A percentile compares a stretch with the other conserved stretches of the same genome.
phyloP scores from a whole-genome alignment of 768 basidiomycete species.

The Pleurotus citrinopileatus region DNA sequence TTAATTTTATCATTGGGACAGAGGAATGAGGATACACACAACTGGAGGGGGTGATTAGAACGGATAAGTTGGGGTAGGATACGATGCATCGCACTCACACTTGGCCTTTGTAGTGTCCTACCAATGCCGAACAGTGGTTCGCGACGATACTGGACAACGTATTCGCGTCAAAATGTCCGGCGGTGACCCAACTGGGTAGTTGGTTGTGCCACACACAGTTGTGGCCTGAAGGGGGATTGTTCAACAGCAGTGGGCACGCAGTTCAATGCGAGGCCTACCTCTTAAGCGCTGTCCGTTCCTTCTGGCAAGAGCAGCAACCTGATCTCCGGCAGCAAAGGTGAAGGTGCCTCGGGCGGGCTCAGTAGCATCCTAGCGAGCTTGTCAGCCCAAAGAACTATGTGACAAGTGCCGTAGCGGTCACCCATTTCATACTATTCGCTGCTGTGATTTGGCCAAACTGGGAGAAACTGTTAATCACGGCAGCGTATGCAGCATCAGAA shows the following conservation, averaged over 20 bases:
- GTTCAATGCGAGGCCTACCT: constrained; percentile 21
- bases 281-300: constrained; percentile 45
- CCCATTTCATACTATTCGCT: constrained; percentile 59
- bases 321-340: constrained; percentile 43
- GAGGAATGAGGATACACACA: constrained; percentile 2
- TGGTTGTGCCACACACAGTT: constrained; percentile 53
- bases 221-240: constrained; percentile 35
- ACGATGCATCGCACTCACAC: too few relatives aligned
- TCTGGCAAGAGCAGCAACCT: constrained; percentile 40
- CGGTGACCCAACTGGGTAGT: constrained; percentile 47
- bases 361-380: constrained; percentile 41
- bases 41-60: not conserved
- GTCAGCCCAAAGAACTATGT: not conserved
- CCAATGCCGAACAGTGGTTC: constrained; percentile 46
- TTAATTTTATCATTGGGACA: too few relatives aligned
- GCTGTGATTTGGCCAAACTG: constrained; percentile 47
- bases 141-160: constrained; percentile 42
- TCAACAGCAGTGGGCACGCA: too few relatives aligned
- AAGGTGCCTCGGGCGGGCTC: constrained; percentile 46
- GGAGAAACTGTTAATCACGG: constrained; percentile 32
- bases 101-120: constrained; percentile 50
- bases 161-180: constrained; percentile 37
- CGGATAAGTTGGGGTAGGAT: not conserved
- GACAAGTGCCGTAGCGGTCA: constrained; percentile 22
- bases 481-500: constrained; percentile 37